Base-by-base conservation (phyloP, 2,329 filamentous ascomycete species). In the Huntiella omanensis region DNA sequence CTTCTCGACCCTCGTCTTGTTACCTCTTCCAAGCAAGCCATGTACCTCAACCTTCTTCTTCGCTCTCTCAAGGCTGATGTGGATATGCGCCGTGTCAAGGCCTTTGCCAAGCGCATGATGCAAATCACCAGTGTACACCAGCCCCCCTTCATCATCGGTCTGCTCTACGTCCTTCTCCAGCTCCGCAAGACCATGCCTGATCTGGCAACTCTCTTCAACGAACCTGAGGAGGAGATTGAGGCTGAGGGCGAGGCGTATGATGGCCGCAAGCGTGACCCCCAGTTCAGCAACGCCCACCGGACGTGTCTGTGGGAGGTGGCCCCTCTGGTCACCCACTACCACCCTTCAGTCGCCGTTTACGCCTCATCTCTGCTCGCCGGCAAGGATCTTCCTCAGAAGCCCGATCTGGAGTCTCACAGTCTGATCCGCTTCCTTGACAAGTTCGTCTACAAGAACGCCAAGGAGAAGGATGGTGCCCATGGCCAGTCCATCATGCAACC, bases 401-500 rank as follows among this genome's bases (percentile, higher is more conserved):
- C 91, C 0, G 91, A 98, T 55, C 70, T 95, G 44, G 80, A 83
- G 12, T 79, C 85, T 49, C 88, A 96, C 60, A 91, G 84, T 1
- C 72, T 98, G 42, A 91, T 91, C 57, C 82, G 92, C 60, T 98
- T 98, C 69, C 70, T 98, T 49, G 91, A 98, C 63, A 87, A 92
- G 55, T 98, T 98, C 61, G 85, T 94, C n/a, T 98, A 96, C 70
- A 80, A 84, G 54, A 94, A 91, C 55, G 78, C 88, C 51, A 94
- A 94, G 68, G 67, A 77, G 3, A 72, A 71, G 12, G 69, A 74
- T 44, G 62, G 67, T 32, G 69, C 75, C 28, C 82, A 83, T 52
- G 92, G 92, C 43, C 71, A 74, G 22, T 95, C 86, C 19, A 93
- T 98, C 61, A 98, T 98, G 91, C 91, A 98, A 62, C 91, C 92